These are phyloP conservation scores for Patellaria atrata DNA, from an alignment of 495 filamentous ascomycete species.

Conservation along the genomic window DNA sequence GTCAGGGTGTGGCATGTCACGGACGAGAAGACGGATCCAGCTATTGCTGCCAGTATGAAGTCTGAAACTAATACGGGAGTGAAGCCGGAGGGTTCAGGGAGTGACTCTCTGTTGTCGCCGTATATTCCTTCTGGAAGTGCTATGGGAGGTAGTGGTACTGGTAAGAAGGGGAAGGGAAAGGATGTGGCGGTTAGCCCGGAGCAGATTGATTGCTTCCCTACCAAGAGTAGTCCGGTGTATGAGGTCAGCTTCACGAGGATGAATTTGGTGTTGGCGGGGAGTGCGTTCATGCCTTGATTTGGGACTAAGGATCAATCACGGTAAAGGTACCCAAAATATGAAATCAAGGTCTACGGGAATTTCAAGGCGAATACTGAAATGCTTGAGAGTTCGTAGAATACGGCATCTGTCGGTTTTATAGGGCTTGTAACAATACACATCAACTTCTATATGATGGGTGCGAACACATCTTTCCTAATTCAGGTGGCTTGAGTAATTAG, in stretches of 20 bases:
- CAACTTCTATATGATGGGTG: no score
- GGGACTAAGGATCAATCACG: no score
- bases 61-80: conserved; percentile 4
- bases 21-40: conserved; percentile 15
- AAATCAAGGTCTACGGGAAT: no score
- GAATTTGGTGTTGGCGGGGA: conserved; percentile 80
- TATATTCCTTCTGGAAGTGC: no score
- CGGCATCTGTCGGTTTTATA: no score
- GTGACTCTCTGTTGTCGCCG: no score
- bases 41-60: conserved; percentile 10
- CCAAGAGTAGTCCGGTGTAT: conserved; percentile 89
- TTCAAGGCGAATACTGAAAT: no score
- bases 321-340: no score
- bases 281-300: conserved; percentile 65
- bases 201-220: conserved; percentile 83
- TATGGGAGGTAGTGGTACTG: conserved; percentile 27
- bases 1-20: conserved; percentile 75
- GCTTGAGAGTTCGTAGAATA: no score
- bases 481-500: no score
- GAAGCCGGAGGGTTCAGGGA: conserved; percentile 7
- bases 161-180: conserved; percentile 61
- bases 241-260: conserved; percentile 87
- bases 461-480: no score
- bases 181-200: conserved; percentile 82
- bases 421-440: no score